These are phyloP conservation scores for Aureobasidium musti DNA, from an alignment of 2,329 filamentous ascomycete genomes.

Conservation along the genomic window DNA sequence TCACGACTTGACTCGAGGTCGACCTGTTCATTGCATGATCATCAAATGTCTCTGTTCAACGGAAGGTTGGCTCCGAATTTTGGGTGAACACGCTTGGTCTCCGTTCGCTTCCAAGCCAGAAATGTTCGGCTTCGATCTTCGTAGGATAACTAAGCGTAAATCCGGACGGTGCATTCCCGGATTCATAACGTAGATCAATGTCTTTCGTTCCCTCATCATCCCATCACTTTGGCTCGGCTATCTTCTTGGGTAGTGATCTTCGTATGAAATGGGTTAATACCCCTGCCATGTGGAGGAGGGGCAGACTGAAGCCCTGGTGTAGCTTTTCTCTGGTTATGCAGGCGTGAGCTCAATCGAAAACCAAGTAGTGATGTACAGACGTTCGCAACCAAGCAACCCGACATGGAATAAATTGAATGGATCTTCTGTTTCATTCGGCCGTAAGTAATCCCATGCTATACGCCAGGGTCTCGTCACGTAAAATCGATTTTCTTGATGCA, in stretches of 20 bases:
- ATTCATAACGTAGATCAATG: conserved; percentile 18
- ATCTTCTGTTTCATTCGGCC: neutral
- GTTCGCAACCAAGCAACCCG: neutral
- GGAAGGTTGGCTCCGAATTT: neutral
- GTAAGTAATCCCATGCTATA: neutral
- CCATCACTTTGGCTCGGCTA: conserved; percentile 1
- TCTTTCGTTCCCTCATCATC: conserved; percentile 1
- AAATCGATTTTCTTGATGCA: neutral
- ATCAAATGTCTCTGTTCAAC: neutral
- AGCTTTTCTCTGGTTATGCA: neutral
- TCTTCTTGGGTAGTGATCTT: neutral
- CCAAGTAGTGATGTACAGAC: neutral
- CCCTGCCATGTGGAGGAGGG: conserved; percentile 1
- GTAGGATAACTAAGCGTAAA: conserved; percentile 12
- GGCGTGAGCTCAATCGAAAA: neutral
- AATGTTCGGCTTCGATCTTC: conserved; percentile 2
- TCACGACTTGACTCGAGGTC: neutral
- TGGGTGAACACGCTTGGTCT: conserved; percentile 18
- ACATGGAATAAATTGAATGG: neutral
- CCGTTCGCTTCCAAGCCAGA: neutral
- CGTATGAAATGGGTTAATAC: neutral
- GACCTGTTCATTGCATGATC: neutral
- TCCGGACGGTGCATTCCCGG: neutral
- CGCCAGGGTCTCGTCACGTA: neutral
- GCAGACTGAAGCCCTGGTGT: neutral